These are phyloP conservation scores for Knufia petricola DNA, from an alignment of 2,329 filamentous ascomycete genomes.

Conservation along the genomic window DNA sequence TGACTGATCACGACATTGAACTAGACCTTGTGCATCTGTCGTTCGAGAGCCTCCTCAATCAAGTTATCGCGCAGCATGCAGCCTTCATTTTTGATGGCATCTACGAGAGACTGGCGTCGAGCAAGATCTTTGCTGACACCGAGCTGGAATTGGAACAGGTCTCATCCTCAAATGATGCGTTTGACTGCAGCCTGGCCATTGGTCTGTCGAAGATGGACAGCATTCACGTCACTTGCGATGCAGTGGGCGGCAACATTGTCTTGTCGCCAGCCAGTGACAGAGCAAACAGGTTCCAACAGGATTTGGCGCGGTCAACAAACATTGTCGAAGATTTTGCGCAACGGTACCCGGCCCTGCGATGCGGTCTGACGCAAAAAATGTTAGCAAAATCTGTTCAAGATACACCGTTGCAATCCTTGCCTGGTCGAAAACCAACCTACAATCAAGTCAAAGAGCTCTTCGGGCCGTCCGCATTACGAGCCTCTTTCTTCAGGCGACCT, in stretches of 20 bases:
- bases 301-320: conserved; percentile 50
- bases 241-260: conserved; percentile 65
- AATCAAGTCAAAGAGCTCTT: conserved; percentile 50
- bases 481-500: conserved; percentile 58
- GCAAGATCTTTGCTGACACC: conserved; percentile 52
- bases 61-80: conserved; percentile 65
- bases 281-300: conserved; percentile 50
- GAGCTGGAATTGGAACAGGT: conserved; percentile 50
- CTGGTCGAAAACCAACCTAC: conserved; percentile 32
- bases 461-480: conserved; percentile 53
- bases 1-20: conserved; percentile 56
- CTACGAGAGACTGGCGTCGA: conserved; percentile 49
- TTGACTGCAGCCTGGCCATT: conserved; percentile 57
- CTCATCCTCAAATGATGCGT: conserved; percentile 52
- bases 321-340: conserved; percentile 30
- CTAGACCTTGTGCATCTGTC: conserved; percentile 61
- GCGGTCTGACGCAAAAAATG: conserved; percentile 16
- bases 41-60: conserved; percentile 62
- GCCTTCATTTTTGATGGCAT: conserved; percentile 61
- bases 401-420: conserved; percentile 29
- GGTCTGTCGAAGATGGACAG: conserved; percentile 57
- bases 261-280: conserved; percentile 55
- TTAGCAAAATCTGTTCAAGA: conserved; percentile 12
- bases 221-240: conserved; percentile 59
- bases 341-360: conserved; percentile 10